A percentile compares a stretch with the other conserved stretches of the same genome.
phyloP scores from a whole-genome alignment of 2,329 filamentous ascomycete genomes.

The Metarhizium brunneum region DNA sequence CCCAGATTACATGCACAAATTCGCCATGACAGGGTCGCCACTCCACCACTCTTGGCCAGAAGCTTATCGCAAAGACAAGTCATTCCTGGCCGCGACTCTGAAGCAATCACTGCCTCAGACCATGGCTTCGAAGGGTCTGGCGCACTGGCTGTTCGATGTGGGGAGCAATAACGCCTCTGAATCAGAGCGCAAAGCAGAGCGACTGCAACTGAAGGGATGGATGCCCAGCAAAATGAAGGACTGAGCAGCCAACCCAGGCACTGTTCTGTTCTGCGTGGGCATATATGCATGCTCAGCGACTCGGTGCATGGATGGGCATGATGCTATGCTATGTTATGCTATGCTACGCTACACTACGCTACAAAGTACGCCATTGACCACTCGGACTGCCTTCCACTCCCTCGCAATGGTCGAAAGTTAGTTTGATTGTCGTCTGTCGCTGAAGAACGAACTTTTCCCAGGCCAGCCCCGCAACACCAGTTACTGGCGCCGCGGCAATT shows the following conservation, averaged over 20 bases:
- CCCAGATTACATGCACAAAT: slow-evolving; percentile 29
- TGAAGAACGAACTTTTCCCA: too few species aligned
- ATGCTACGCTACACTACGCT: too few species aligned
- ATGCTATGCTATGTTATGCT: not conserved
- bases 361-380: not conserved
- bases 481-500: not conserved
- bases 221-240: slow-evolving; percentile 15
- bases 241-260: not conserved
- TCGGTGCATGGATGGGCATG: not conserved
- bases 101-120: slow-evolving; percentile 28
- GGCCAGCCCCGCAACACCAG: not conserved
- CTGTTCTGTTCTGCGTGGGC: too few species aligned
- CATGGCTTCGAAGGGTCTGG: slow-evolving; percentile 28
- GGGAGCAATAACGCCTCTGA: slow-evolving; percentile 5
- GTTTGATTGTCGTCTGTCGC: too few species aligned
- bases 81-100: slow-evolving; percentile 28
- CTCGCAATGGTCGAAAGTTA: not conserved
- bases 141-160: slow-evolving; percentile 30
- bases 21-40: slow-evolving; percentile 23
- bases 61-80: slow-evolving; percentile 19
- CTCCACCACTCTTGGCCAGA: slow-evolving; percentile 34
- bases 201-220: slow-evolving; percentile 13
- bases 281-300: too few species aligned
- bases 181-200: slow-evolving; percentile 8
- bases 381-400: not conserved